Base-by-base conservation (phyloP, 2,329 filamentous ascomycete species). In the Cladorrhinum sp. region DNA sequence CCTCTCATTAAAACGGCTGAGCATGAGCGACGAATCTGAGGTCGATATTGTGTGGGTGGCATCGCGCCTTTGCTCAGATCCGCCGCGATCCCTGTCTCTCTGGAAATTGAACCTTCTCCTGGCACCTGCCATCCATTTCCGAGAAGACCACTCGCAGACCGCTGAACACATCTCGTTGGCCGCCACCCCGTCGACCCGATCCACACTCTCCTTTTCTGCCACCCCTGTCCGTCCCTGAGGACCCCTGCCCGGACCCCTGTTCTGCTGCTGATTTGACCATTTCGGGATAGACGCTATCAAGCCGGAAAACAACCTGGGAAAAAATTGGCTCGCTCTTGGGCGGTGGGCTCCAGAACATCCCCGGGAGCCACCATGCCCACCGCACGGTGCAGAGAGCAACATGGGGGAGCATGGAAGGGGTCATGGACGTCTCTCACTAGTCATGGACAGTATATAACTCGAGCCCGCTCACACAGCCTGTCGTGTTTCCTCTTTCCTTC, bases 381-480 rank as follows among this genome's bases (percentile, higher is more conserved):
- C 20, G 12, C 49, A 22, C 24, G 22, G 8, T 6, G 49, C 6
- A 25, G 38, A 32, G 24, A 24, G 36, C n/a, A 48, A 56, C 24
- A 57, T 57, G 55, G 55, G 55, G 36, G 36, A 41, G 10, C 36
- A 41, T 41, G 36, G n/a, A 20, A 6, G 13, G 13, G 29, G 29
- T 13, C 6, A 32, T 6, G 48, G n/a, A 55, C 38, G 22, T 36
- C 55, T 18, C 24, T 29, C 27, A 38, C 49, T 48, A 51, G 23
- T 23, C 29, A 50, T 45, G 16, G 23, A 23, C 65, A 71, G 76
- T 82, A 83, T 83, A 82, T 81, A 83, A 80, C 69, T 69, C 63
- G 66, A 63, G 73, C 72, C 71, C 75, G 73, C 74, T 71, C 69
- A 63, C 66, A 72, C 71, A 73, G 67, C 64, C 65, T 67, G 67